phyloP scores from a whole-genome alignment of 148 eudicot genomes.

The Heliamphora exappendiculata region DNA sequence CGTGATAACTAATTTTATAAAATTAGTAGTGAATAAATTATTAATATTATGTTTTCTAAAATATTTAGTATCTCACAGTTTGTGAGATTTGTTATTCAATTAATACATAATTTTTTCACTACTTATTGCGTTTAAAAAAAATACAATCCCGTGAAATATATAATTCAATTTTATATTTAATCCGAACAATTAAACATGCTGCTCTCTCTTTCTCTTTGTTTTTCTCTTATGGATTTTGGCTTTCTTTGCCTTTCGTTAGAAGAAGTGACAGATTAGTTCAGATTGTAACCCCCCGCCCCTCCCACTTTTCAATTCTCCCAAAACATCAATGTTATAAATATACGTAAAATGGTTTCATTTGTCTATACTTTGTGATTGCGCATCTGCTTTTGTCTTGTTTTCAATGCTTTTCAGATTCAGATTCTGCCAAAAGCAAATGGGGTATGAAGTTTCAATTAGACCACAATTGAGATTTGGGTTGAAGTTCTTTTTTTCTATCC shows the following conservation, averaged over 20 bases:
- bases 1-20: too few species aligned
- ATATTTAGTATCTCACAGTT: too few species aligned
- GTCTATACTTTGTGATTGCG: background rate
- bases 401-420: background rate
- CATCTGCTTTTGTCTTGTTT: background rate
- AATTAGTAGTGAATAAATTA: too few species aligned
- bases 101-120: too few species aligned
- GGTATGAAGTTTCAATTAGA: background rate
- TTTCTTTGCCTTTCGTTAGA: background rate
- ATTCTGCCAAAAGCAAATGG: too few species aligned
- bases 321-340: background rate
- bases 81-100: too few species aligned
- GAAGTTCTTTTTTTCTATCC: background rate
- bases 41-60: too few species aligned
- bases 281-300: conserved; percentile 17
- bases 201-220: background rate
- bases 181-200: too few species aligned
- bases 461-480: background rate
- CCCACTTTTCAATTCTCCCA: background rate
- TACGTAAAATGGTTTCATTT: background rate
- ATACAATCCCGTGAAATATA: too few species aligned
- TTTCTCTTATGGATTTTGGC: conserved; percentile 1
- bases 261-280: conserved; percentile 6
- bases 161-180: too few species aligned
- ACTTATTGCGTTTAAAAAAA: too few species aligned